These are phyloP conservation scores for Nevesoporus exiguus DNA, from an alignment of 768 basidiomycete species.

Conservation along the genomic window DNA sequence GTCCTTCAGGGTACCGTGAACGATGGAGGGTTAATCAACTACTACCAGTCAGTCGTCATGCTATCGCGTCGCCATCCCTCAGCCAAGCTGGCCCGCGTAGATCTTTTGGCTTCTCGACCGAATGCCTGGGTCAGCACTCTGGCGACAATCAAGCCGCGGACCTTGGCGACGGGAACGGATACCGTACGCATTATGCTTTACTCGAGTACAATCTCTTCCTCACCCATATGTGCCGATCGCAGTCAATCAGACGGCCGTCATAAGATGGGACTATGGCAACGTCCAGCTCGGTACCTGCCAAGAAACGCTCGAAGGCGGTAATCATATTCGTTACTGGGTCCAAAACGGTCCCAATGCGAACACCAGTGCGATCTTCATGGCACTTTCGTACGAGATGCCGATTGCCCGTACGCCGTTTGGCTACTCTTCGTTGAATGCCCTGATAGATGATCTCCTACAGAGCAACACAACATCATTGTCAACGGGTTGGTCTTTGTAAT, in stretches of 20 bases:
- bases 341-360: conserved; percentile 66
- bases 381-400: conserved; percentile 69
- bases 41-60: conserved; percentile 58
- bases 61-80: neutral
- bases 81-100: conserved; percentile 23
- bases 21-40: conserved; percentile 79
- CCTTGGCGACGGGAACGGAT: conserved; percentile 80
- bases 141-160: conserved; percentile 68
- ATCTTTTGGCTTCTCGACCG: conserved; percentile 66
- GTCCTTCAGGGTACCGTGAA: conserved; percentile 59
- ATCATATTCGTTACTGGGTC: conserved; percentile 86
- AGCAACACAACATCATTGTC: conserved; percentile 64
- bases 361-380: conserved; percentile 75
- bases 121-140: conserved; percentile 82
- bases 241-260: conserved; percentile 83
- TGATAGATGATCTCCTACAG: conserved; percentile 28
- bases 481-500: conserved; percentile 50
- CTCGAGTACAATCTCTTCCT: neutral
- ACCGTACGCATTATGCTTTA: conserved; percentile 43
- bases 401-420: conserved; percentile 44
- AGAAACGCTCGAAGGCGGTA: conserved; percentile 82
- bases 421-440: conserved; percentile 8
- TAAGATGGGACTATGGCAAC: conserved; percentile 83
- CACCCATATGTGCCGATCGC: conserved; percentile 3
- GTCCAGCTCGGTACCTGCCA: conserved; percentile 78